phyloP scores from a whole-genome alignment of 2,329 filamentous ascomycete genomes.

The Monosporascus sp. region DNA sequence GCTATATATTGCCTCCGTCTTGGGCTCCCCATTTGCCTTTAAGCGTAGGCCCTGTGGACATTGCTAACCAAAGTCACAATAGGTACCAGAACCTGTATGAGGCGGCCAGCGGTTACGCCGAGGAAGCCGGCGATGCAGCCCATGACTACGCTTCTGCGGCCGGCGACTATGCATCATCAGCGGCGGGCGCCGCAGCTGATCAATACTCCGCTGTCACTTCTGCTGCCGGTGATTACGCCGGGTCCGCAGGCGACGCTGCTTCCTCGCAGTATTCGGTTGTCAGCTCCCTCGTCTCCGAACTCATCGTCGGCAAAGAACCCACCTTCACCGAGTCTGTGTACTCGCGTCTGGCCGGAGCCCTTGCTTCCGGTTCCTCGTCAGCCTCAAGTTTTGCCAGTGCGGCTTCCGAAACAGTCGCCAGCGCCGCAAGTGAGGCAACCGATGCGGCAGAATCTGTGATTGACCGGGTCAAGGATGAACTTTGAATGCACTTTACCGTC shows the following conservation, averaged over 20 bases:
- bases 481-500: conserved; percentile 5
- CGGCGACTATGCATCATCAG: conserved; percentile 29
- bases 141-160: conserved; percentile 22
- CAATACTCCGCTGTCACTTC: conserved; percentile 17
- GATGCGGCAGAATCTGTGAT: conserved; percentile 19
- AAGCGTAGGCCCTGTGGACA: too few species aligned
- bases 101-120: conserved; percentile 35
- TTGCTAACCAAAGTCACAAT: neutral
- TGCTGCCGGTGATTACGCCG: conserved; percentile 49
- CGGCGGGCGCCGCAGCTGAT: conserved; percentile 25
- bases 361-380: conserved; percentile 59
- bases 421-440: conserved; percentile 19
- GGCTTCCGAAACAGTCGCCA: conserved; percentile 24
- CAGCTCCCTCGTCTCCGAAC: conserved; percentile 67
- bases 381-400: conserved; percentile 38
- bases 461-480: conserved; percentile 17
- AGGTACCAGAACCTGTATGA: conserved; percentile 38
- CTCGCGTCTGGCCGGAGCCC: conserved; percentile 63
- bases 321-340: conserved; percentile 78
- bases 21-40: too few species aligned
- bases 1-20: neutral
- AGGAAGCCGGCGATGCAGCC: conserved; percentile 19
- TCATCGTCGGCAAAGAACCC: conserved; percentile 71
- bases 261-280: conserved; percentile 64
- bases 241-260: conserved; percentile 56